phyloP scores from a whole-genome alignment of 1,139 yeast species.

The Saccharomyces hybrid region DNA sequence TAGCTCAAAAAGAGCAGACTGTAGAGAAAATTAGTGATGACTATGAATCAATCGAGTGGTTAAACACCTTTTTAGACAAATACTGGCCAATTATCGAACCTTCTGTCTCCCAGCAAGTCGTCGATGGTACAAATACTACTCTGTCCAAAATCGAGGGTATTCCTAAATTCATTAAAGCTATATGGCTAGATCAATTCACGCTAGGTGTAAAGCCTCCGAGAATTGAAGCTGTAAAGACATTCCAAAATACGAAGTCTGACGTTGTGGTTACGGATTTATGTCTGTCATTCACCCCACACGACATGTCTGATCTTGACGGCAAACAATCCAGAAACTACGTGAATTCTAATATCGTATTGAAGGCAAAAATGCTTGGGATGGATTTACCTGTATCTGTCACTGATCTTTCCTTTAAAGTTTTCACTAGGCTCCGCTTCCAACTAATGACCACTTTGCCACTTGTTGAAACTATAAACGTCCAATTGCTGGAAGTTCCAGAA shows the following conservation, averaged over 20 bases:
- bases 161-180: slow-evolving; percentile 72
- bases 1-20: slow-evolving; percentile 78
- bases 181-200: slow-evolving; percentile 84
- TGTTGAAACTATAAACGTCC: slow-evolving; percentile 78
- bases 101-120: slow-evolving; percentile 74
- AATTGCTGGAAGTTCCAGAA: slow-evolving; percentile 76
- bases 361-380: slow-evolving; percentile 58
- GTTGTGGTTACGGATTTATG: slow-evolving; percentile 97
- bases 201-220: slow-evolving; percentile 94
- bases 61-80: slow-evolving; percentile 76
- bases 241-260: slow-evolving; percentile 80
- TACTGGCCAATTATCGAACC: slow-evolving; percentile 92
- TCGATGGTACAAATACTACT: slow-evolving; percentile 76
- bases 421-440: slow-evolving; percentile 72
- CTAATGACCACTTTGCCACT: slow-evolving; percentile 90
- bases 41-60: slow-evolving; percentile 92
- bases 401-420: slow-evolving; percentile 56
- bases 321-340: slow-evolving; percentile 78
- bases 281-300: slow-evolving; percentile 83
- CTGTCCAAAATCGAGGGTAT: slow-evolving; percentile 62
- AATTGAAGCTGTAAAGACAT: slow-evolving; percentile 78
- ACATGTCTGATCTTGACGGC: slow-evolving; percentile 68
- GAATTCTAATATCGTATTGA: slow-evolving; percentile 69
- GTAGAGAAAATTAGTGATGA: slow-evolving; percentile 76
- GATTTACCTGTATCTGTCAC: slow-evolving; percentile 57